Evolutionary conservation across 768 basidiomycete genomes (phyloP).

Genomic region (Podaxis sp.): DNA sequence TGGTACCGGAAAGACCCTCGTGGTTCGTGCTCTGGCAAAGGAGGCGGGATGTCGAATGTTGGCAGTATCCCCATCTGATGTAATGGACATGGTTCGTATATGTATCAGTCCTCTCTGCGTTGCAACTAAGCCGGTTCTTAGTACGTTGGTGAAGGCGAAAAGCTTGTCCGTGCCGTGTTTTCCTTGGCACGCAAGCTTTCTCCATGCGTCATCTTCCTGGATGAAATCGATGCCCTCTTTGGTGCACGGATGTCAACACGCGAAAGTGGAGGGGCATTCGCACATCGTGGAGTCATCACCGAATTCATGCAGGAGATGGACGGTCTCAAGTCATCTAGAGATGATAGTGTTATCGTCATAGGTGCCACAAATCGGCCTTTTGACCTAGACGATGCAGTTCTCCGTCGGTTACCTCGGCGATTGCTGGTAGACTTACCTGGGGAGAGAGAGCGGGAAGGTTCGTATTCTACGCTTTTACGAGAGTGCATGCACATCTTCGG

Average conservation of each 20-base stretch:
- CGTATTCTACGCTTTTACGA: background rate
- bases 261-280: slow-evolving; percentile 74
- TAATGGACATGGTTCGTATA: slow-evolving; percentile 85
- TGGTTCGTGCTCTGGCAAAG: slow-evolving; percentile 86
- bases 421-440: slow-evolving; percentile 88
- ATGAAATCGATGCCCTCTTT: slow-evolving; percentile 92
- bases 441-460: slow-evolving; percentile 80
- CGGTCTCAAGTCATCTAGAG: slow-evolving; percentile 74
- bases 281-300: slow-evolving; percentile 84
- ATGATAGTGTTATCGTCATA: slow-evolving; percentile 83
- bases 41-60: slow-evolving; percentile 95
- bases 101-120: background rate
- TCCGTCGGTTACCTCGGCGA: slow-evolving; percentile 83
- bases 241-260: slow-evolving; percentile 77
- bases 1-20: slow-evolving; percentile 84
- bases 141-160: slow-evolving; percentile 90
- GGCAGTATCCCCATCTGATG: slow-evolving; percentile 84
- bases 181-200: slow-evolving; percentile 79
- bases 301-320: slow-evolving; percentile 99
- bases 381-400: slow-evolving; percentile 87
- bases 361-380: slow-evolving; percentile 93
- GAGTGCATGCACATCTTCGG: slow-evolving; percentile 3
- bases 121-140: slow-evolving; percentile 20
- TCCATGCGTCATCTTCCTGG: slow-evolving; percentile 91
- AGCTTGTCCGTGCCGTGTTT: slow-evolving; percentile 86